Base-by-base conservation (phyloP, 1,139 yeast species). In the Zygosaccharomyces sapae region DNA sequence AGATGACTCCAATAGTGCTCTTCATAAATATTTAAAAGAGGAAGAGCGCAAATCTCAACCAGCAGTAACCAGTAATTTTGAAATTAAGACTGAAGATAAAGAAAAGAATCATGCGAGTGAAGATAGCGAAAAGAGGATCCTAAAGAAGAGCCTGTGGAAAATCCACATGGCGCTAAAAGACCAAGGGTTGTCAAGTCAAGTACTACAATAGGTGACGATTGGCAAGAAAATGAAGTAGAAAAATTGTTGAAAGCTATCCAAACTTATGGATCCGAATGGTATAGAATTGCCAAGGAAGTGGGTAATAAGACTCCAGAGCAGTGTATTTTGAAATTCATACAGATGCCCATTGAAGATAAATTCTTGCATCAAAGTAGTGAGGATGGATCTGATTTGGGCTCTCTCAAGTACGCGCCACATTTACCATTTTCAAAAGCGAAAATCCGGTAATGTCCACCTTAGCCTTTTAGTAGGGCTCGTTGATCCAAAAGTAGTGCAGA, bases 371-470 rank as follows among this genome's bases (percentile, higher is more conserved):
- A 70, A 38, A 41, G 25, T 25, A 38, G 36, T 24, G 45, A 41
- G 12, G 49, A 47, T 39, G 51, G 45, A 6, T 48, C 47, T 24
- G 70, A 74, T 33, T 63, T 81, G 24, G 90, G 90, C 0, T 84
- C 95, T n/a, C 73, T 90, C 56, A 86, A 83, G 62, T 89, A 78
- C 66, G 84, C 92, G 3, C 83, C 94, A 3, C 84, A 84, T 62
- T 75, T 90, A 48, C 96, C 97, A 5, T 83, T 87, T 81, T 88
- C 44, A 79, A 88, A 38, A 80, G 83, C 24, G 97, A 92, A 58
- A 92, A 92, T 65, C 98, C 99, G 1, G 90, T 92, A 3, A 77
- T 92, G 71, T 84, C 95, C 33, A 92, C 95, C 33, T 77, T 92
- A 53, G 83, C 96, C 4, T 90, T 66, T 73, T 94, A 69, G 83